Percentiles rank a stretch among this genome's conserved stretches.
phyloP scores from a whole-genome alignment of 192 early-diverging fungal genomes.

The Blastocladiella britannica region DNA sequence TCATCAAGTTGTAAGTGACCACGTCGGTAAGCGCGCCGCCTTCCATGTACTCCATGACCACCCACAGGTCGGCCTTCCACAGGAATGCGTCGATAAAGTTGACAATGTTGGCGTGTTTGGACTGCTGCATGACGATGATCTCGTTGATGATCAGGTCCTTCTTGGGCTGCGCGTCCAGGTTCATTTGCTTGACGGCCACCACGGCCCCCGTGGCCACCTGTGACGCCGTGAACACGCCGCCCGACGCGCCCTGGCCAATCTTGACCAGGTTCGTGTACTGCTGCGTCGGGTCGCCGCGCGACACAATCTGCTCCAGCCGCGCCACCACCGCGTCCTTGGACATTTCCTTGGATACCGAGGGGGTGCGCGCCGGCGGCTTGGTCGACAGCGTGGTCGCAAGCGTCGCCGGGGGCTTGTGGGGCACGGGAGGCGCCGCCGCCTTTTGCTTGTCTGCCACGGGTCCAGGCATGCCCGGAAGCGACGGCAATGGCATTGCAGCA shows the following conservation, averaged over 20 bases:
- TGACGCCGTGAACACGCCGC: slow-evolving; percentile 3
- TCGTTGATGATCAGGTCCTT: slow-evolving; percentile 51
- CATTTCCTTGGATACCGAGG: neutral
- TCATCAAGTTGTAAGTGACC: slow-evolving; percentile 53
- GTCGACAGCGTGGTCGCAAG: neutral
- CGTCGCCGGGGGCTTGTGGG: neutral
- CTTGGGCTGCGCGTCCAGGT: slow-evolving; percentile 28
- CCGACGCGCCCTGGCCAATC: slow-evolving; percentile 27
- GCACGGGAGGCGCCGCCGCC: neutral
- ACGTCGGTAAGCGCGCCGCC: slow-evolving; percentile 69
- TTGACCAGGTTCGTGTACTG: slow-evolving; percentile 32
- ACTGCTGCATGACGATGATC: slow-evolving; percentile 69
- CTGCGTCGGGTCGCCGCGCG: slow-evolving; percentile 23
- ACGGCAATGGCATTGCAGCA: too few species aligned
- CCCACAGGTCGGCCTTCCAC: slow-evolving; percentile 60
- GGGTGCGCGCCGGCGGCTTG: neutral
- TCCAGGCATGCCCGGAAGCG: too few species aligned
- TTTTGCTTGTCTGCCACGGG: too few species aligned
- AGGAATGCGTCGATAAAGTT: slow-evolving; percentile 65
- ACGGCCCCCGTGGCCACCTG: slow-evolving; percentile 3
- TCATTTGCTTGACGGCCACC: slow-evolving; percentile 45
- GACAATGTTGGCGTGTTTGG: slow-evolving; percentile 62
- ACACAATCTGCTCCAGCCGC: neutral
- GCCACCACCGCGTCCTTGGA: neutral
- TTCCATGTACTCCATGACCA: slow-evolving; percentile 85